Conservation (phyloP, 805 yeast species). For the Metahyphopichia silvanorum region DNA sequence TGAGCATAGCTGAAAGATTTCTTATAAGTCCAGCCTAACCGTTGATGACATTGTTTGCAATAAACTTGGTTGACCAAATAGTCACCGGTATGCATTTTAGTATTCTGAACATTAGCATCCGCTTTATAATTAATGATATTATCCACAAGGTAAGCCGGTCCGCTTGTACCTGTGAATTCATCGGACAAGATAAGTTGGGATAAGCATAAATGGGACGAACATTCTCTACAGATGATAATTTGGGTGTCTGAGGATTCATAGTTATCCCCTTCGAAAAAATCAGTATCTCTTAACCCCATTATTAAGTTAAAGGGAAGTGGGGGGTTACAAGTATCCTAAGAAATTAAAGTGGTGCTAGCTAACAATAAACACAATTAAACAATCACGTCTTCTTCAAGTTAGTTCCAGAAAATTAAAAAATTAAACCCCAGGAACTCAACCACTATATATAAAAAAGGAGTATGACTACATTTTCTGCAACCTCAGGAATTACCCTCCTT, state of each 20-base stretch:
- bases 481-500: too few species aligned
- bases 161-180: slow-evolving; percentile 37
- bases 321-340: too few species aligned
- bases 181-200: slow-evolving; percentile 33
- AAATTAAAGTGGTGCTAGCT: too few species aligned
- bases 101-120: slow-evolving; percentile 25
- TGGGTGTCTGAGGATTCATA: slow-evolving; percentile 36
- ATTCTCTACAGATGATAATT: slow-evolving; percentile 38
- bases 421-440: too few species aligned
- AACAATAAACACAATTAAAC: too few species aligned
- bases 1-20: slow-evolving; percentile 34
- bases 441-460: too few species aligned
- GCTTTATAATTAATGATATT: slow-evolving; percentile 30
- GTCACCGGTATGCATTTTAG: slow-evolving; percentile 38
- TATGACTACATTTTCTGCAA: too few species aligned
- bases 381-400: too few species aligned
- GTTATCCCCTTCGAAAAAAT: slow-evolving; percentile 33
- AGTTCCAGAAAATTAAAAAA: too few species aligned
- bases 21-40: slow-evolving; percentile 40
- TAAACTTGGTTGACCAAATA: slow-evolving; percentile 33
- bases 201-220: slow-evolving; percentile 40
- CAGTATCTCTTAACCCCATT: slow-evolving; percentile 41
- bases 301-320: too few species aligned
- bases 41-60: slow-evolving; percentile 36
- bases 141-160: slow-evolving; percentile 41